Evolutionary conservation across 1,284 basidiomycete species (phyloP).

Genomic region (Sphaerobolus stellatus): DNA sequence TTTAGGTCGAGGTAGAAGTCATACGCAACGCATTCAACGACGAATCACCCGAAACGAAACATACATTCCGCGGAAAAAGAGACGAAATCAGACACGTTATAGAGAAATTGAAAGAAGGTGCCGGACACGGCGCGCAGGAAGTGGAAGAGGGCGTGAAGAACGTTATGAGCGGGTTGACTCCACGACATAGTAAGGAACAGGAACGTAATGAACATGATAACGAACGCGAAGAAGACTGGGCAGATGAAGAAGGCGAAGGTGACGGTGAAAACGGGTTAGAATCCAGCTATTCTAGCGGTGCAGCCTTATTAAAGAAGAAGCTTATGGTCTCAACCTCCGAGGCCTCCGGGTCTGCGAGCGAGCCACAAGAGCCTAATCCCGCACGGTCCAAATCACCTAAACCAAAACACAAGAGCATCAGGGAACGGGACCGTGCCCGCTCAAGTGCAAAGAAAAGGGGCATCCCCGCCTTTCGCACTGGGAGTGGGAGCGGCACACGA

Average conservation of each 20-base stretch:
- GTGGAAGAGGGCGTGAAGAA: neutral
- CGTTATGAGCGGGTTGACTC: neutral
- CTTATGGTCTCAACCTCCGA: too few species aligned
- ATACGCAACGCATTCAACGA: slow-evolving; percentile 43
- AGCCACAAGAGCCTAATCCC: too few species aligned
- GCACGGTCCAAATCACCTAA: neutral
- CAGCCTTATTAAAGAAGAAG: too few species aligned
- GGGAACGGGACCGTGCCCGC: neutral
- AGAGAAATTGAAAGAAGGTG: slow-evolving; percentile 12
- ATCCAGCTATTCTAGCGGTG: too few species aligned
- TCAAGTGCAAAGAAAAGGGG: neutral
- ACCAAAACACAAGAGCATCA: neutral
- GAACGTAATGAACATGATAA: slow-evolving; percentile 19
- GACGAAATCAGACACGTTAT: slow-evolving; percentile 15
- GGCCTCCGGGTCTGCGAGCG: too few species aligned
- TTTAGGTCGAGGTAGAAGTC: slow-evolving; percentile 63
- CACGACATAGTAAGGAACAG: neutral
- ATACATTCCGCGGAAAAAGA: slow-evolving; percentile 25
- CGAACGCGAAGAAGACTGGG: slow-evolving; percentile 30
- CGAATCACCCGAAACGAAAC: slow-evolving; percentile 24
- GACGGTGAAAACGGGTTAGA: slow-evolving; percentile 27
- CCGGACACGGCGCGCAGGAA: neutral
- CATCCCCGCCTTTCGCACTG: neutral
- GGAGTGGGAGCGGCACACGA: neutral
- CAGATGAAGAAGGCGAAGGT: slow-evolving; percentile 34